phyloP scores from a whole-genome alignment of 768 basidiomycete species.

The Inosperma sp. region DNA sequence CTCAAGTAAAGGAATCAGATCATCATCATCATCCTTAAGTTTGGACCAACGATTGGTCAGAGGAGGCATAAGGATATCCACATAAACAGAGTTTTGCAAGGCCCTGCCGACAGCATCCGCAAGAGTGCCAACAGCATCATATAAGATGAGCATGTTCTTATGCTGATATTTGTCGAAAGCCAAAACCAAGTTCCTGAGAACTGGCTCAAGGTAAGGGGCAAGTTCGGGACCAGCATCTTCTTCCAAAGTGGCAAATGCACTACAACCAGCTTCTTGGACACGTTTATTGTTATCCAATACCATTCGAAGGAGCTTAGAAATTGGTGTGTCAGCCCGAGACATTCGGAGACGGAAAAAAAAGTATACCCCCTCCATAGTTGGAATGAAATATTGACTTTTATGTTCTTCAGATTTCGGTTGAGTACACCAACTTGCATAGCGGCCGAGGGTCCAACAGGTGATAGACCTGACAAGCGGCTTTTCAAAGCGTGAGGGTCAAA shows the following conservation, averaged over 20 bases:
- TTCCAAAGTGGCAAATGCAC: constrained; percentile 96
- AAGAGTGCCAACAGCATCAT: constrained; percentile 97
- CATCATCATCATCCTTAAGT: constrained; percentile 85
- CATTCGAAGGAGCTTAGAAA: constrained; percentile 86
- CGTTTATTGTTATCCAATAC: constrained; percentile 98
- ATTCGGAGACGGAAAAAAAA: constrained; percentile 1
- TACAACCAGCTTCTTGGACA: constrained; percentile 98
- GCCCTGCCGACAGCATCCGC: constrained; percentile 94
- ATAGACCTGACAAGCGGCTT: constrained; percentile 97
- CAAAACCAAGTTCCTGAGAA: constrained; percentile 89
- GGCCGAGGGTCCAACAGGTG: constrained; percentile 98
- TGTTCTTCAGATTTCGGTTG: constrained; percentile 80
- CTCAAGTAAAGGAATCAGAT: constrained; percentile 93
- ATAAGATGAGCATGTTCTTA: constrained; percentile 97
- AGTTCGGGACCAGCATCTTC: constrained; percentile 92
- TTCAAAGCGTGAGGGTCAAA: constrained; percentile 13
- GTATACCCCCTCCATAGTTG: constrained; percentile 94
- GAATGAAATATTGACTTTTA: constrained; percentile 87
- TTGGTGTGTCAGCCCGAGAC: neutral
- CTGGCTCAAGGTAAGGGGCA: constrained; percentile 90
- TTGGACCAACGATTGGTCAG: constrained; percentile 87
- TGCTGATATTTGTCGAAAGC: constrained; percentile 99
- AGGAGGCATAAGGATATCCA: constrained; percentile 96
- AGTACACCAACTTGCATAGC: constrained; percentile 98
- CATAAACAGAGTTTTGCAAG: constrained; percentile 77